phyloP scores from a whole-genome alignment of 495 filamentous ascomycete genomes.

The Neurospora sublineolata region DNA sequence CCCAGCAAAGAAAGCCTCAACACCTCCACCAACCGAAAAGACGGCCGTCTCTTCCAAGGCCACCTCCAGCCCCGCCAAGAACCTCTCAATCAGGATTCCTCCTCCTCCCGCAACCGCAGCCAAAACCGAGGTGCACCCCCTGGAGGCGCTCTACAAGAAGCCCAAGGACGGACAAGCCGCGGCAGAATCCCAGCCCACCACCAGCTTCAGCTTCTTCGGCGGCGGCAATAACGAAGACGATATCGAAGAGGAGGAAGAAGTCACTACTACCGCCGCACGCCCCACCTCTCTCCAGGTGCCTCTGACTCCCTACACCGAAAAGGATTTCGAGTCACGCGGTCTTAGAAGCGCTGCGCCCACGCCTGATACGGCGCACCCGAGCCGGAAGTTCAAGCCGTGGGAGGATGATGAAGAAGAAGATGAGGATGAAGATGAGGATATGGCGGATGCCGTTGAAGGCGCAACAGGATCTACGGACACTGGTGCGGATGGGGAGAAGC shows the following conservation, averaged over 20 bases:
- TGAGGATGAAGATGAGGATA: slow-evolving; percentile 18
- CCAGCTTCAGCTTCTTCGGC: slow-evolving; percentile 40
- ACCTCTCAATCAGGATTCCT: slow-evolving; percentile 42
- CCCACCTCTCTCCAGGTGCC: slow-evolving; percentile 35
- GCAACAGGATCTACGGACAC: slow-evolving; percentile 1
- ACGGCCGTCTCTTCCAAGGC: slow-evolving; percentile 14
- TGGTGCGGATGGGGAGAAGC: slow-evolving; percentile 13
- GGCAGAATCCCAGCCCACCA: slow-evolving; percentile 7
- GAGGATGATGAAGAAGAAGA: slow-evolving; percentile 28
- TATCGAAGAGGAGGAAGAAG: slow-evolving; percentile 40
- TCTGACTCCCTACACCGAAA: slow-evolving; percentile 68
- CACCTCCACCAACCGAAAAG: slow-evolving; percentile 11
- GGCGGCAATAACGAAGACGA: slow-evolving; percentile 23
- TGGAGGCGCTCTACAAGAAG: slow-evolving; percentile 84
- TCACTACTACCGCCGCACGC: slow-evolving; percentile 1
- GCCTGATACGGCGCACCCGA: slow-evolving; percentile 78
- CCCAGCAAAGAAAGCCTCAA: background rate
- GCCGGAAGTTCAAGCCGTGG: slow-evolving; percentile 43
- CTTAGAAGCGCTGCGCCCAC: slow-evolving; percentile 82
- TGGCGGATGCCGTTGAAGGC: slow-evolving; percentile 23
- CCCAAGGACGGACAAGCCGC: slow-evolving; percentile 27
- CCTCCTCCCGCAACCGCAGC: slow-evolving; percentile 24
- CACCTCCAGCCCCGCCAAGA: slow-evolving; percentile 31
- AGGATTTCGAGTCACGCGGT: slow-evolving; percentile 61
- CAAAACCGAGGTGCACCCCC: slow-evolving; percentile 61